Conservation (phyloP, 345 rosid species). For the Melaleuca alternifolia region DNA sequence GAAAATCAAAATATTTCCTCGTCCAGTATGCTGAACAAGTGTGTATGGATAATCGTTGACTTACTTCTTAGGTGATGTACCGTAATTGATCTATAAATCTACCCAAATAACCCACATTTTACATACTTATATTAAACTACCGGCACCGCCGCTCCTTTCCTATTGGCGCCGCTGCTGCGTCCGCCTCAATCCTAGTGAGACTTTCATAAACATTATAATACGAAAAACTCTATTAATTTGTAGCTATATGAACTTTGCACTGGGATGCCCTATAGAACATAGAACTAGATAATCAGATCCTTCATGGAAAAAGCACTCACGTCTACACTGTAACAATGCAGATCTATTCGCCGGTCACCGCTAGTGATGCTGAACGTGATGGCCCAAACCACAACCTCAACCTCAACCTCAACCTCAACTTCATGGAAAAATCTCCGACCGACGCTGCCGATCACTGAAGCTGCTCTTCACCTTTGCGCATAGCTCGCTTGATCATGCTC, state of each 20-base stretch:
- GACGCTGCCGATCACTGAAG: background rate
- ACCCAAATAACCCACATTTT: no score
- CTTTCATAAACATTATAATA: no score
- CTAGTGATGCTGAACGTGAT: no score
- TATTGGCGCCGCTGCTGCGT: no score
- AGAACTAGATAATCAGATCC: background rate
- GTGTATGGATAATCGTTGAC: no score
- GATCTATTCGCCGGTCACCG: background rate
- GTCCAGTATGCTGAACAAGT: no score
- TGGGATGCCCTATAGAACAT: background rate
- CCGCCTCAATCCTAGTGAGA: background rate
- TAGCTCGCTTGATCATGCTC: background rate
- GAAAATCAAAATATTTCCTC: background rate
- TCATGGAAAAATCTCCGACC: no score
- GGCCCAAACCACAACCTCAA: no score
- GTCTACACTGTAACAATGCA: background rate
- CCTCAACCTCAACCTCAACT: no score
- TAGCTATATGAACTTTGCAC: background rate
- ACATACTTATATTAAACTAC: no score
- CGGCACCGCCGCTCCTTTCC: rapidly evolving
- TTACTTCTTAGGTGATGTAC: background rate
- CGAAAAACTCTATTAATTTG: background rate
- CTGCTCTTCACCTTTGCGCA: background rate
- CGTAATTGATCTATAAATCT: no score
- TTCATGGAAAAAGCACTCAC: background rate